Percentiles rank a stretch among this genome's conserved stretches.
Conservation (phyloP, 2,329 filamentous ascomycete species). For the Calonectria pauciramosa region DNA sequence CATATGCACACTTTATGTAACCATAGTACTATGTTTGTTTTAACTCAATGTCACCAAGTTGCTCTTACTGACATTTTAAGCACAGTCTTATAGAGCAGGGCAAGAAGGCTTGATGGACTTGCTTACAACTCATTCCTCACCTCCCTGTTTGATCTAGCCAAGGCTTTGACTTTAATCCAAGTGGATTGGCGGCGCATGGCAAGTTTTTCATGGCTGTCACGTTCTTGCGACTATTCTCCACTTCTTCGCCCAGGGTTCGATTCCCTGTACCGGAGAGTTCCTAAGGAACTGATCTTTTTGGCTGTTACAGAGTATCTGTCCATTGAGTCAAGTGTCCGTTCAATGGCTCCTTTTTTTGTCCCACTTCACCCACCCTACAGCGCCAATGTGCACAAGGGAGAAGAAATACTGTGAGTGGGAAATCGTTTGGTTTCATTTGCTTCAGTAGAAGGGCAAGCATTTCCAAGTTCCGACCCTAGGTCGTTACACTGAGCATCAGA, state of each 20-base stretch:
- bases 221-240: neutral
- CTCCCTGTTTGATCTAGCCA: neutral
- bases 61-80: neutral
- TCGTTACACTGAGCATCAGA: neutral
- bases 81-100: neutral
- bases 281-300: neutral
- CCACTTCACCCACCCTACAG: neutral
- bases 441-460: neutral
- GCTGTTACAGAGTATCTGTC: too few relatives aligned
- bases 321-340: neutral
- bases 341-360: neutral
- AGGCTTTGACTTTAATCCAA: neutral
- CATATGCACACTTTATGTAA: too few relatives aligned
- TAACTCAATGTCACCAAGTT: neutral
- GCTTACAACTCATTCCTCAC: neutral
- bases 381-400: neutral
- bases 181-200: neutral
- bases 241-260: neutral
- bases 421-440: neutral
- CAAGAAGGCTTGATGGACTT: neutral
- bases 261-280: slow-evolving; percentile 7
- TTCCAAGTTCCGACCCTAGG: too few relatives aligned
- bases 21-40: too few relatives aligned
- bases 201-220: neutral
- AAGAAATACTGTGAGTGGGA: neutral